phyloP scores from a whole-genome alignment of 768 basidiomycete genomes.

The Mycena kentingensis region DNA sequence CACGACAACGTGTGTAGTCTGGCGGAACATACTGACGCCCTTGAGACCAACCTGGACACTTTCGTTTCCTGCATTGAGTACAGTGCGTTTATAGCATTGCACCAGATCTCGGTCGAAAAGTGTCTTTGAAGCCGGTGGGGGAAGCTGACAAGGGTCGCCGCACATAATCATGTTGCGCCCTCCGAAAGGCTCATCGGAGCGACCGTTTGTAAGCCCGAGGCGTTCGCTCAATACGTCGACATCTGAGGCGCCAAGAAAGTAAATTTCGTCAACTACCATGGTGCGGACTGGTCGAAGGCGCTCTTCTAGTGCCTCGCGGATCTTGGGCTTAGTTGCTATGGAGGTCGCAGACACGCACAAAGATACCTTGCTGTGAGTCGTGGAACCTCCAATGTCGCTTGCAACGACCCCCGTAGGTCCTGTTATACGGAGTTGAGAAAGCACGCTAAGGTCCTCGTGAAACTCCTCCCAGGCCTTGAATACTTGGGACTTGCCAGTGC shows the following conservation, averaged over 20 bases:
- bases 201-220: constrained; percentile 4
- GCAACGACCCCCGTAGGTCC: constrained; percentile 28
- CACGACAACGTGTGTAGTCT: constrained; percentile 11
- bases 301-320: constrained; percentile 2
- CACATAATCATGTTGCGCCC: neutral
- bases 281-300: constrained; percentile 1
- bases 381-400: constrained; percentile 24
- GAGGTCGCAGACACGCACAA: constrained; percentile 5
- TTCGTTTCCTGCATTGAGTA: constrained; percentile 15
- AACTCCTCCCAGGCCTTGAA: constrained; percentile 24
- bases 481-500: constrained; percentile 27
- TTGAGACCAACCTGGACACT: constrained; percentile 5
- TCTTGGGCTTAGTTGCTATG: constrained; percentile 2
- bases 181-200: constrained; percentile 4
- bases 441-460: constrained; percentile 2
- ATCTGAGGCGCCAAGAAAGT: constrained; percentile 12
- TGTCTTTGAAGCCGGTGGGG: constrained; percentile 1
- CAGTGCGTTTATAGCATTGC: constrained; percentile 8
- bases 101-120: constrained; percentile 12
- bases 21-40: constrained; percentile 14
- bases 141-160: constrained; percentile 11
- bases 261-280: constrained; percentile 15
- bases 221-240: constrained; percentile 6
- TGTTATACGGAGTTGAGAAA: constrained; percentile 9
- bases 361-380: constrained; percentile 21